These are phyloP conservation scores for Penicillium brevicompactum DNA, from an alignment of 2,329 filamentous ascomycete genomes.

Conservation along the genomic window DNA sequence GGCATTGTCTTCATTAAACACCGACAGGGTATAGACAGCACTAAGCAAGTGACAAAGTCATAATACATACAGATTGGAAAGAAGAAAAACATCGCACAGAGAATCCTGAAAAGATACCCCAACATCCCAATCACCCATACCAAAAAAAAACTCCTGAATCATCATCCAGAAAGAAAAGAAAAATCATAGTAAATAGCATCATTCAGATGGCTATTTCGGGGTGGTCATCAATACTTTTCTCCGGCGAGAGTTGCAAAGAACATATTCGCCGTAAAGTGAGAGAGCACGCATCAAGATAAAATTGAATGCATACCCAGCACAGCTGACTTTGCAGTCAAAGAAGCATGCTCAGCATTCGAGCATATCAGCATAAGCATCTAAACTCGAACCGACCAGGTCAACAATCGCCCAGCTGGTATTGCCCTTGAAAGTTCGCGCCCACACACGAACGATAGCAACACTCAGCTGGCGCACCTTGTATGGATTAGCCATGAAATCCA, in stretches of 20 bases:
- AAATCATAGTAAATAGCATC: conserved; percentile 13
- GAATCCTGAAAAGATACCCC: not conserved
- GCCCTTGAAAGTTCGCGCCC: conserved; percentile 50
- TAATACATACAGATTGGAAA: conserved; percentile 22
- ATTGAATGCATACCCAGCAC: no score
- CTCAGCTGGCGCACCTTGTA: conserved; percentile 49
- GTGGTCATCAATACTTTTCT: conserved; percentile 3
- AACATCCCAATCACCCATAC: conserved; percentile 11
- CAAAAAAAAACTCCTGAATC: conserved; percentile 26
- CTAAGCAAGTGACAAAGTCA: conserved; percentile 19
- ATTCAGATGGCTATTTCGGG: conserved; percentile 16
- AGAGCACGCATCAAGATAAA: not conserved
- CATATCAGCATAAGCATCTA: conserved; percentile 51
- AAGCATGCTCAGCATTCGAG: conserved; percentile 32
- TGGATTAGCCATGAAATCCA: conserved; percentile 46
- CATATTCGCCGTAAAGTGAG: conserved; percentile 8
- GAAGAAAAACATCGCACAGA: conserved; percentile 4
- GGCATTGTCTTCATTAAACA: conserved; percentile 9
- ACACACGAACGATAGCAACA: conserved; percentile 51
- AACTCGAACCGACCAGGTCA: conserved; percentile 48
- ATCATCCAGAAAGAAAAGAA: conserved; percentile 24
- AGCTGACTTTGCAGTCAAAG: not conserved
- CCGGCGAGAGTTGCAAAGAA: conserved; percentile 8
- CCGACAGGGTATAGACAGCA: conserved; percentile 24
- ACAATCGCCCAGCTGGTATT: conserved; percentile 53